Conservation (phyloP, 139 green algal species). For the Deuterostichococcus epilithicus region DNA sequence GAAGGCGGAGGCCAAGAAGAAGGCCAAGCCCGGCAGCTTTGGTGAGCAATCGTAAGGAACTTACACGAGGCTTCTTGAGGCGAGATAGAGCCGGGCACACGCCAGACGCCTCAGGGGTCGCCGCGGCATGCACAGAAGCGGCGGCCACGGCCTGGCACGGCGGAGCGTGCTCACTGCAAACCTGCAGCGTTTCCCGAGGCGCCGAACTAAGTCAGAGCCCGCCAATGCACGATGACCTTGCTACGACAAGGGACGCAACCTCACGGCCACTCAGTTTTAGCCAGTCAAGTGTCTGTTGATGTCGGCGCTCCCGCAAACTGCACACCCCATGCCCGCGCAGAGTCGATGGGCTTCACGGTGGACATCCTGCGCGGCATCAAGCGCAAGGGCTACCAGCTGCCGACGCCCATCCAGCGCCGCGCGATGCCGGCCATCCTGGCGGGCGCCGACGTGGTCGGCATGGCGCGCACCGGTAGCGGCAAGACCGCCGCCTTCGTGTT, state of each 20-base stretch:
- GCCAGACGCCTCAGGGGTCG: too few species aligned
- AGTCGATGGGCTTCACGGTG: constrained; percentile 74
- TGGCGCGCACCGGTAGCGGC: constrained; percentile 92
- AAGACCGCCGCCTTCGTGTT: constrained; percentile 97
- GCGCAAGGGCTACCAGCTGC: constrained; percentile 88
- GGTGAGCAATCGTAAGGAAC: constrained; percentile 31
- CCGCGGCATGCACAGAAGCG: too few species aligned
- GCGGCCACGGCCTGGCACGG: too few species aligned
- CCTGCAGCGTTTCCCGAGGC: too few species aligned
- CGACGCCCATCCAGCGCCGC: constrained; percentile 93
- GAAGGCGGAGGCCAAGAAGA: constrained; percentile 37
- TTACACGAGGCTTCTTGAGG: too few species aligned
- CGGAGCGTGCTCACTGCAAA: too few species aligned
- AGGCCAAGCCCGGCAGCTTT: constrained; percentile 61
- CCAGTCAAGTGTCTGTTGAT: neutral
- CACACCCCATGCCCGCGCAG: constrained; percentile 39
- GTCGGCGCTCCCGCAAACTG: constrained; percentile 4
- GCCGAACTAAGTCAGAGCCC: too few species aligned
- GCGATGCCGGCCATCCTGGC: constrained; percentile 82
- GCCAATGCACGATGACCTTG: too few species aligned
- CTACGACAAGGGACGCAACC: neutral
- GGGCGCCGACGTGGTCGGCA: constrained; percentile 82
- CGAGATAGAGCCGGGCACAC: too few species aligned
- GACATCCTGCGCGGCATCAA: constrained; percentile 76
- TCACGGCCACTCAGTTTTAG: too few species aligned